These are phyloP conservation scores for Yamadazyma dendronema DNA, from an alignment of 1,139 yeast species.

Conservation along the genomic window DNA sequence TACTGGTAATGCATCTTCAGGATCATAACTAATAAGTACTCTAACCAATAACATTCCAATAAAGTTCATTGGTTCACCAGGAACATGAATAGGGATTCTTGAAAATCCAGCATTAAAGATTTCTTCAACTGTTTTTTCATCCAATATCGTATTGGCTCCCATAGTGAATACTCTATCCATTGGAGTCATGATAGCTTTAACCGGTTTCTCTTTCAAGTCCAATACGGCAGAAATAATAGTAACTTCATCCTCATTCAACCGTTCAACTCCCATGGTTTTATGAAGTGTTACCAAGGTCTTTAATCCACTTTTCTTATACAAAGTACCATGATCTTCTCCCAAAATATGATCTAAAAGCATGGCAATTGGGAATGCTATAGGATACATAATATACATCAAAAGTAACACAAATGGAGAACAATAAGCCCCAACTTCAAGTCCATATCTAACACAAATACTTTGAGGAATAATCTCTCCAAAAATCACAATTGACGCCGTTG, in stretches of 20 bases:
- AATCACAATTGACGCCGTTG: slow-evolving; percentile 88
- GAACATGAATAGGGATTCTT: slow-evolving; percentile 92
- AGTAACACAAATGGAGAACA: slow-evolving; percentile 84
- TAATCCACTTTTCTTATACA: slow-evolving; percentile 88
- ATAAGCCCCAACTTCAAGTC: slow-evolving; percentile 85
- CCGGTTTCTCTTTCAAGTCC: slow-evolving; percentile 90
- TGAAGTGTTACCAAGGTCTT: slow-evolving; percentile 92
- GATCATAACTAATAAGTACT: slow-evolving; percentile 91
- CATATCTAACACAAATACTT: slow-evolving; percentile 87
- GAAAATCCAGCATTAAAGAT: slow-evolving; percentile 94
- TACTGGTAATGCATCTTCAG: slow-evolving; percentile 92
- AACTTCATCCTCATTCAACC: slow-evolving; percentile 92
- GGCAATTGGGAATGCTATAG: slow-evolving; percentile 91
- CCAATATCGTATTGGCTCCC: slow-evolving; percentile 79
- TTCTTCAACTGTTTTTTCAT: slow-evolving; percentile 82
- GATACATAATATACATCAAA: slow-evolving; percentile 88
- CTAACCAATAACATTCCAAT: slow-evolving; percentile 94
- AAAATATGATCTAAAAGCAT: slow-evolving; percentile 72
- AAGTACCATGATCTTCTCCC: slow-evolving; percentile 96
- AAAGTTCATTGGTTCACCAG: slow-evolving; percentile 85
- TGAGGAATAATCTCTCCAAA: slow-evolving; percentile 98
- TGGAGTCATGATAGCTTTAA: slow-evolving; percentile 89
- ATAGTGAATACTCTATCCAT: slow-evolving; percentile 86
- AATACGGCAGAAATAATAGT: slow-evolving; percentile 92
- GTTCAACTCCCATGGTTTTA: slow-evolving; percentile 91